Evolutionary conservation across 805 yeast genomes (phyloP).

Genomic region (Yarrowia sp.): DNA sequence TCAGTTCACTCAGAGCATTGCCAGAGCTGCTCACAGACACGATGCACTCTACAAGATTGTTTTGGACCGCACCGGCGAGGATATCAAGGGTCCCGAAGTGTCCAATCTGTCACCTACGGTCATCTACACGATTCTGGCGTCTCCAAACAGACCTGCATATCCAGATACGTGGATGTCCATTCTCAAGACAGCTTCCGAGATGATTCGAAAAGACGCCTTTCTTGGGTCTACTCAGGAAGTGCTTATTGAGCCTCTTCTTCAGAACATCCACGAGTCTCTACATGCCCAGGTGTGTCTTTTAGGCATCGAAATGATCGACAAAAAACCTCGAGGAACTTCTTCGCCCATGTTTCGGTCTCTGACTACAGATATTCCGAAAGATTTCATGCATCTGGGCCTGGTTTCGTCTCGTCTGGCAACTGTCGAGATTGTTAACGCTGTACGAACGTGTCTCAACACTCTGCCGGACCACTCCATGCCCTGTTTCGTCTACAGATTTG

Average conservation of each 20-base stretch:
- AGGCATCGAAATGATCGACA: background rate
- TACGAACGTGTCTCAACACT: background rate
- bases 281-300: background rate
- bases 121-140: constrained; percentile 3
- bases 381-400: background rate
- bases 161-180: background rate
- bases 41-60: background rate
- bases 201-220: constrained; percentile 1
- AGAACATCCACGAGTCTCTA: background rate
- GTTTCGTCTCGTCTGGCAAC: background rate
- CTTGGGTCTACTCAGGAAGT: constrained; percentile 3
- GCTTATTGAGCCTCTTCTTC: constrained; percentile 14
- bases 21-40: background rate
- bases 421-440: background rate
- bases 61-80: background rate
- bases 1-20: constrained; percentile 10
- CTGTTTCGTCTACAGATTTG: constrained; percentile 10
- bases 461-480: constrained; percentile 14
- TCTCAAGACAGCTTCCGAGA: background rate
- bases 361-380: background rate
- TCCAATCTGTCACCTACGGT: background rate
- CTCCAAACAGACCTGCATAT: background rate
- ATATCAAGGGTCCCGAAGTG: background rate
- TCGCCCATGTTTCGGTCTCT: constrained; percentile 1
- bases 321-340: background rate